A percentile compares a stretch with the other conserved stretches of the same genome.
Conservation (phyloP, 176 grass and related monocot genomes). For the Eragrostis curvula region DNA sequence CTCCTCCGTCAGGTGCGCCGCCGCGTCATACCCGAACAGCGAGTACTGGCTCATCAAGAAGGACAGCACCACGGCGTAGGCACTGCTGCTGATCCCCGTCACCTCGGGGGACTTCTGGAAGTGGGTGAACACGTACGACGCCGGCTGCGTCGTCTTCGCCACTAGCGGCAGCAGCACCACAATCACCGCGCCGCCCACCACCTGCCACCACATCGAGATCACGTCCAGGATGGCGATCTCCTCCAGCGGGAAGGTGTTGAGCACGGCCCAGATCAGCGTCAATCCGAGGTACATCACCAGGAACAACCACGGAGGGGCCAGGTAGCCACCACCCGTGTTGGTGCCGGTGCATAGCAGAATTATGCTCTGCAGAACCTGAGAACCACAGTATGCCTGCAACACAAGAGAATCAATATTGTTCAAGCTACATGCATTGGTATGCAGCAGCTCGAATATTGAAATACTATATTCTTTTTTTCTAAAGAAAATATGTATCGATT, state of each 20-base stretch:
- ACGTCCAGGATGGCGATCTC: conserved; percentile 91
- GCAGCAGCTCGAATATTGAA: too few relatives aligned
- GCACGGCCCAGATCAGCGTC: conserved; percentile 92
- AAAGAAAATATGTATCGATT: background rate
- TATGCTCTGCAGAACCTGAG: conserved; percentile 90
- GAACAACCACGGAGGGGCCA: conserved; percentile 77
- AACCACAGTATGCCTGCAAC: conserved; percentile 82
- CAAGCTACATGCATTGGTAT: too few relatives aligned
- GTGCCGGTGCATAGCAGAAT: conserved; percentile 89
- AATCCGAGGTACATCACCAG: conserved; percentile 83
- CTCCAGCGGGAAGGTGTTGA: conserved; percentile 96
- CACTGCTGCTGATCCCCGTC: conserved; percentile 72
- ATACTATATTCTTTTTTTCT: too few relatives aligned
- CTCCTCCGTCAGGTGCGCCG: conserved; percentile 97
- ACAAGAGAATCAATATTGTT: background rate
- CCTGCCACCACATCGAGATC: conserved; percentile 98
- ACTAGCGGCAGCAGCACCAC: conserved; percentile 86
- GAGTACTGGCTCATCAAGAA: conserved; percentile 98
- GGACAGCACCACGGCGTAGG: conserved; percentile 78
- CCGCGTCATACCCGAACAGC: conserved; percentile 93
- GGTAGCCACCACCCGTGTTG: conserved; percentile 85
- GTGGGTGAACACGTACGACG: conserved; percentile 89
- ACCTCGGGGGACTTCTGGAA: conserved; percentile 67
- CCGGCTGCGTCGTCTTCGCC: conserved; percentile 71
- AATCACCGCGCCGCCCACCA: conserved; percentile 83